These are phyloP conservation scores for Phytophthora lateralis DNA, from an alignment of 352 stramenopile genomes.

Conservation along the genomic window DNA sequence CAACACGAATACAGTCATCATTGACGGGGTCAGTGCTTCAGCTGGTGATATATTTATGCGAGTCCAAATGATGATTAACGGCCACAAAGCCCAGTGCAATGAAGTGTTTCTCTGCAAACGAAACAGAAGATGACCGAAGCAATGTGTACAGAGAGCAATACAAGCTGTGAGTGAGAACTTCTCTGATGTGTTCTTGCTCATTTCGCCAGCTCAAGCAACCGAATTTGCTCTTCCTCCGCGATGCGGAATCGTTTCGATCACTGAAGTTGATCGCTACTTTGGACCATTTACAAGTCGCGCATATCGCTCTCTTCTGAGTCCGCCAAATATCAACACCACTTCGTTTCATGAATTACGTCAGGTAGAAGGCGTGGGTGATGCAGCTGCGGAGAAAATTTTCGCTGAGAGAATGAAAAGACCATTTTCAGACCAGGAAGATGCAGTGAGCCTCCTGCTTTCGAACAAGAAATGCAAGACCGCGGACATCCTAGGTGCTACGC, in stretches of 20 bases:
- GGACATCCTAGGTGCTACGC: neutral
- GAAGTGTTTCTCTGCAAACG: conserved; percentile 8
- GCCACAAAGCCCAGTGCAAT: neutral
- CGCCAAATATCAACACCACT: conserved; percentile 13
- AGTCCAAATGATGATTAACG: neutral
- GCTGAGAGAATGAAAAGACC: conserved; percentile 1
- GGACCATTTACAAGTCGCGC: conserved; percentile 7
- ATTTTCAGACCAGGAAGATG: conserved; percentile 9
- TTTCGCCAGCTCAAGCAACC: too few relatives aligned
- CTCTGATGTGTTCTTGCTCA: too few relatives aligned
- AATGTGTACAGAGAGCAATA: too few relatives aligned
- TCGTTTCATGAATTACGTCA: conserved; percentile 1
- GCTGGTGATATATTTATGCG: neutral
- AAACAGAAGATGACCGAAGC: neutral
- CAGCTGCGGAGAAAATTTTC: neutral
- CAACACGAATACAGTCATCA: neutral
- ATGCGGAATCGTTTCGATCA: conserved; percentile 6
- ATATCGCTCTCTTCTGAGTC: too few relatives aligned
- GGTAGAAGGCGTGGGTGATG: conserved; percentile 3
- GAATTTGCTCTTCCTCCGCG: conserved; percentile 2
- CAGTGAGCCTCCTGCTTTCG: neutral
- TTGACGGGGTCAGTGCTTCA: conserved; percentile 1
- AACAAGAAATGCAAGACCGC: conserved; percentile 11
- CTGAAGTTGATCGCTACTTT: conserved; percentile 1
- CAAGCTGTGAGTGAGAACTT: too few relatives aligned